Base-by-base conservation (phyloP, 306 rosid species). In the Dalbergia oliveri region DNA sequence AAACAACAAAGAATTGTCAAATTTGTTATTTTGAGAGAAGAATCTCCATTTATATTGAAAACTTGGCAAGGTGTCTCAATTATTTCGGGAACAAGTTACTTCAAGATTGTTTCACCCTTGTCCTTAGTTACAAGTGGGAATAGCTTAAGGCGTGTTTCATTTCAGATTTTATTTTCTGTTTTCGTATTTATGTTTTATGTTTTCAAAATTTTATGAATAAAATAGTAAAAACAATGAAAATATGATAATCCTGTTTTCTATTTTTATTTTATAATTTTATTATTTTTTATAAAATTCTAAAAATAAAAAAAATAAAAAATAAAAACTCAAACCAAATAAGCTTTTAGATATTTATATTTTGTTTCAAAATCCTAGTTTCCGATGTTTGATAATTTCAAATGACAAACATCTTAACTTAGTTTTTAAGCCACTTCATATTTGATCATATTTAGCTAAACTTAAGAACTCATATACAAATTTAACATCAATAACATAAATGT, bases 1-100 rank as follows among this genome's bases (percentile, higher is more conserved):
- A 67, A 19, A 67, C 37, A 67, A 67, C 53, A 67, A 67, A 44
- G 6, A 45, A 44, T 21, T 68, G 34, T 66, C 50, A 6, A 68
- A 21, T 47, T 18, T 44, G 50, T 44, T 8, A 6, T 6, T 9
- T 23, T 47, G 44, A 47, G 15, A 11, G 5, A 45, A 68, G 2
- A 67, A 11, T 44, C 6, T 23, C 37, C 11, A 0, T 45, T 68
- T 45, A 2, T 68, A 21, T 21, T 23, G 4, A 47, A 45, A n/a
- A 68, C 41, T 10, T 53, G 31, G 31, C 31, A 26, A 45, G 64
- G 15, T 19, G 23, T 58, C 64, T 58, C 35, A 3, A 1, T 58
- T 19, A 9, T 8, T 19, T 58, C 5, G 35, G 64, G 34, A 58
- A 58, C 6, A 58, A 9, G 11, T 21, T 19, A 58, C 14, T 58